Conservation (phyloP, 768 basidiomycete species). For the Tylopilus rubrobrunneus region DNA sequence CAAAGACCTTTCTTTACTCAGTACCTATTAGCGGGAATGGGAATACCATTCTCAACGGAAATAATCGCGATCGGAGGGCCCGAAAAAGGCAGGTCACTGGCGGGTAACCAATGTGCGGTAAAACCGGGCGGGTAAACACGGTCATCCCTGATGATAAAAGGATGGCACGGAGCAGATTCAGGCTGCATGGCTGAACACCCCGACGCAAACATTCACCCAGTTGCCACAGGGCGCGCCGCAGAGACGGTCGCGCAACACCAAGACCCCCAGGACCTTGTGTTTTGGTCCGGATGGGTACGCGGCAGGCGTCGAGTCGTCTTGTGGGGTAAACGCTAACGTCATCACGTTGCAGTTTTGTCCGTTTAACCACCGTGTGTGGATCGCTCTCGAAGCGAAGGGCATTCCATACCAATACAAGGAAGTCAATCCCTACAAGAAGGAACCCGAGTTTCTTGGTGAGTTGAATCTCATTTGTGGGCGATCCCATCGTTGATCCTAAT, state of each 20-base stretch:
- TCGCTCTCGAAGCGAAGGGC: conserved; percentile 60
- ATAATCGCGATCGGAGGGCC: too few relatives aligned
- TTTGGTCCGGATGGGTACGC: conserved; percentile 57
- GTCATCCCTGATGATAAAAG: background rate
- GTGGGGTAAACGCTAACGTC: background rate
- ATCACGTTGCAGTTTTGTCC: conserved; percentile 46
- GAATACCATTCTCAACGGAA: too few relatives aligned
- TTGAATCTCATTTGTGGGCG: background rate
- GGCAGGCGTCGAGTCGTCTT: background rate
- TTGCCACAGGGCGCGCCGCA: conserved; percentile 54
- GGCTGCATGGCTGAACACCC: conserved; percentile 35
- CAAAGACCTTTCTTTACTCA: too few relatives aligned
- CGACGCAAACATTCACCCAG: conserved; percentile 52
- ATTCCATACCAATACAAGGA: conserved; percentile 68
- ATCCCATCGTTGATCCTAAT: background rate
- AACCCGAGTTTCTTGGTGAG: conserved; percentile 50
- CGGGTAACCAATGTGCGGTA: too few relatives aligned
- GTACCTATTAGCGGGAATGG: too few relatives aligned
- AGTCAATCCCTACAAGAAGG: conserved; percentile 70
- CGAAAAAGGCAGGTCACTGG: too few relatives aligned
- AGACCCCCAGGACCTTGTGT: conserved; percentile 49
- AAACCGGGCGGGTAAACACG: too few relatives aligned
- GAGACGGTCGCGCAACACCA: conserved; percentile 50
- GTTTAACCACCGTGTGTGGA: conserved; percentile 61
- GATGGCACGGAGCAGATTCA: background rate